A percentile compares a stretch with the other conserved stretches of the same genome.
Evolutionary conservation across 129 eudicot species (phyloP).

Genomic region (Tanacetum coccineum): DNA sequence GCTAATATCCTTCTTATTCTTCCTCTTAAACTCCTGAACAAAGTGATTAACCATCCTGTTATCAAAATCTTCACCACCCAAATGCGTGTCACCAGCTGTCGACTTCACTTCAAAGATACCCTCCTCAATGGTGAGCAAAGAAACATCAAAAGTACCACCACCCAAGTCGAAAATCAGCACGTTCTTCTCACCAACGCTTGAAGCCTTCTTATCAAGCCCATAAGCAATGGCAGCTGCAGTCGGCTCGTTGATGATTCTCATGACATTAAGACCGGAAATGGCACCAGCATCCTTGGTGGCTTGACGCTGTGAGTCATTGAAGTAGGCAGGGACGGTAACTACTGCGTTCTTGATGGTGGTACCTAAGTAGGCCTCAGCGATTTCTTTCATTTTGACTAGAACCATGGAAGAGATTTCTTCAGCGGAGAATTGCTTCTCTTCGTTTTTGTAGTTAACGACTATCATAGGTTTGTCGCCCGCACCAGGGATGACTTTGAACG

Average conservation of each 20-base stretch:
- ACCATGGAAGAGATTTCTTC: slow-evolving; percentile 36
- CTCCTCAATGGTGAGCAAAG: slow-evolving; percentile 47
- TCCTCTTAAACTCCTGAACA: slow-evolving; percentile 61
- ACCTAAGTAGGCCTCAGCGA: slow-evolving; percentile 22
- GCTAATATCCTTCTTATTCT: slow-evolving; percentile 58
- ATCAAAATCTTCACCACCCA: slow-evolving; percentile 62
- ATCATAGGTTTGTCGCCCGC: slow-evolving; percentile 30
- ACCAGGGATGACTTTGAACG: slow-evolving; percentile 23
- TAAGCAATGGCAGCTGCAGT: slow-evolving; percentile 38
- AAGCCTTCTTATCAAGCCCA: slow-evolving; percentile 26
- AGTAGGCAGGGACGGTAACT: slow-evolving; percentile 33
- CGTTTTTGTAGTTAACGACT: slow-evolving; percentile 24
- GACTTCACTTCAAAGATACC: slow-evolving; percentile 52
- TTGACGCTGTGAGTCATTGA: slow-evolving; percentile 34
- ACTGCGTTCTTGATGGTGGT: slow-evolving; percentile 21
- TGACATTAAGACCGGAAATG: slow-evolving; percentile 31
- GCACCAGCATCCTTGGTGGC: slow-evolving; percentile 36
- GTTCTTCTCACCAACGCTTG: slow-evolving; percentile 26
- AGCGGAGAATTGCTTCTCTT: slow-evolving; percentile 31
- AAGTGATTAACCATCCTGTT: slow-evolving; percentile 57
- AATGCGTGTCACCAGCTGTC: slow-evolving; percentile 55
- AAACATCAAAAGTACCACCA: slow-evolving; percentile 60
- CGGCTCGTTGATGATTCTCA: slow-evolving; percentile 33
- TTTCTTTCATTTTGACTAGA: slow-evolving; percentile 31
- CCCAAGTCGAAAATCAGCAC: slow-evolving; percentile 52